Evolutionary conservation across 495 filamentous ascomycete genomes (phyloP), one percentile per base, ranked within the genome.

Genomic region (Cladorrhinum samala): DNA sequence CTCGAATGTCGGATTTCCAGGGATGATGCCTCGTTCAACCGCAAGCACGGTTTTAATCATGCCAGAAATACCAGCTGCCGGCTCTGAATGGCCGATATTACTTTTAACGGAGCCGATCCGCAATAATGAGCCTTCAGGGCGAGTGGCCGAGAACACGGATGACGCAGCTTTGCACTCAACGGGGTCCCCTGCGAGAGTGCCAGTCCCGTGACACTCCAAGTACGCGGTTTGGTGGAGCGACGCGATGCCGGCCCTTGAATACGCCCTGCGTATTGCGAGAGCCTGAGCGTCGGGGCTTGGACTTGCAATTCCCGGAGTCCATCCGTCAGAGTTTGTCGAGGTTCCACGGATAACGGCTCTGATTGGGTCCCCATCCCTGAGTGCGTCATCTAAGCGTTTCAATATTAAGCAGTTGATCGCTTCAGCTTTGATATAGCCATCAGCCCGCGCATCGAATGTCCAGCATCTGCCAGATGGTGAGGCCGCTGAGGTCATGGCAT

Each of bases 361-460:
- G 30, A 87, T 80, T 6, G 75, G 74, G 51, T 80, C 71, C 2
- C 68, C 67, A 51, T 78, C 72, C 0, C 58, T 37, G 9, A 79
- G 25, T 2, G 78, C 85, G 39, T 79, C 73, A 1, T 45, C 50
- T 1, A 85, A 63, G 4, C 58, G 62, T 60, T 88, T 88, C 0
- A 89, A 44, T 3, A 75, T 65, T 0, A 87, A 33, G 0, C 69
- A 69, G 36, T 67, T 70, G 5, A 83, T 57, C 1, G 72, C 84
- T 53, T 89, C 85, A 2, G 71, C 86, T 7, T 83, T 66, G 0
- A 65, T 81, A 62, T 84, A 88, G 0, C 85, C 85, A 62, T 85
- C 72, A 9, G 83, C 85, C 0, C 59, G 49, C 0, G 72, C 70
- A 56, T 84, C 81, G 55, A 85, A 89, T 0, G 77, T 77, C 37